A percentile compares a stretch with the other conserved stretches of the same genome.
Evolutionary conservation across 768 basidiomycete species (phyloP).

Genomic region (Dentipellis fragilis): DNA sequence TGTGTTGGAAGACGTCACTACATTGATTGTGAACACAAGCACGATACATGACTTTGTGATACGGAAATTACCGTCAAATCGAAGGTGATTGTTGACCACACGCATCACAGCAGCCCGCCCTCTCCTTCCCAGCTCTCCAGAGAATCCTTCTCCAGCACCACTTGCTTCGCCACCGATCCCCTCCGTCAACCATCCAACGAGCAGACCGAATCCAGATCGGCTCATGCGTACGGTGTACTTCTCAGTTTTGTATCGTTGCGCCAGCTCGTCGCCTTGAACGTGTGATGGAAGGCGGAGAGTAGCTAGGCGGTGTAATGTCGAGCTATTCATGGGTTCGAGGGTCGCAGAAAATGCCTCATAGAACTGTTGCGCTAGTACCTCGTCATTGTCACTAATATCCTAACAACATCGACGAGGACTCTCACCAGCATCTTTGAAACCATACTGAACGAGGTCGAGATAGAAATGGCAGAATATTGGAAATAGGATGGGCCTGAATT

Average conservation of each 20-base stretch:
- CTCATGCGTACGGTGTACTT: constrained; percentile 88
- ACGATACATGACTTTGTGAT: neutral
- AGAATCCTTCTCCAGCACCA: constrained; percentile 70
- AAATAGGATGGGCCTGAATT: constrained; percentile 87
- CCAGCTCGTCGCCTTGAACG: constrained; percentile 72
- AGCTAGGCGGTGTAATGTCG: constrained; percentile 67
- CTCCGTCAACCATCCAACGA: constrained; percentile 95
- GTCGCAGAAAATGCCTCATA: constrained; percentile 60
- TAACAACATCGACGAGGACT: constrained; percentile 6
- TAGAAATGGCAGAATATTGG: constrained; percentile 98
- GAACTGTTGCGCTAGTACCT: constrained; percentile 56
- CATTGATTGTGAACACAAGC: constrained; percentile 15
- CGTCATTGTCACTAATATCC: constrained; percentile 7
- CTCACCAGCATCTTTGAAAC: constrained; percentile 84
- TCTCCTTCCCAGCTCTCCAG: constrained; percentile 72
- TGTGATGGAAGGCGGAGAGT: constrained; percentile 76
- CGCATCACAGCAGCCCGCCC: constrained; percentile 86
- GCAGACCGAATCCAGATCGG: constrained; percentile 80
- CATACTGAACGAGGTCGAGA: constrained; percentile 84
- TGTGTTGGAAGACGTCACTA: constrained; percentile 66
- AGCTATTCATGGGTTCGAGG: constrained; percentile 53
- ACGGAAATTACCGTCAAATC: constrained; percentile 65
- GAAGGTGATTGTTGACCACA: constrained; percentile 88
- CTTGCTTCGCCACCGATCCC: constrained; percentile 79
- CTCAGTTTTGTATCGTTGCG: constrained; percentile 79